Evolutionary conservation across 2,329 filamentous ascomycete species (phyloP), one percentile per base, ranked within the genome.

Genomic region (Botryotinia globosa): DNA sequence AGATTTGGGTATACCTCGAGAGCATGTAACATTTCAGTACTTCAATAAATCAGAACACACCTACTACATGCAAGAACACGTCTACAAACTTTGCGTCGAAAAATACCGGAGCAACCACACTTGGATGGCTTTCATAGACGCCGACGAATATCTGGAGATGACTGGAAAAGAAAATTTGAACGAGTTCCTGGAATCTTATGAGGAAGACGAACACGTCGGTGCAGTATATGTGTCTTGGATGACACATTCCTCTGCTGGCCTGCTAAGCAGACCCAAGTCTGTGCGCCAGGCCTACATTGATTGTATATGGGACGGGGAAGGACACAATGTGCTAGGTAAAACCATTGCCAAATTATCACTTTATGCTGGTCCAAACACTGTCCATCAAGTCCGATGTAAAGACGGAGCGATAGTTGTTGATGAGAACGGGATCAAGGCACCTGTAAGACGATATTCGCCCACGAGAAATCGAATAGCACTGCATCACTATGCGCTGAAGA

Each of bases 401-500:
- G 66, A 76, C 2, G 78, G 73, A 8, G 70, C 73, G 3, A 65
- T 72, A 58, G 77, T 74, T 16, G 77, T 81, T 8, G 77, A 79
- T 58, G 80, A 81, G 69, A 61, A 78, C 63, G 75, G 76, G 25
- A 77, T 79, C 61, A 25, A 56, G 45, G 61, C 77, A 16, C 74
- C 73, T 22, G 74, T 76, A 3, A 77, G 73, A 65, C 73, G 79
- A 39, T 67, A 69, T 34, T 77, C 78, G 37, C 78, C 80, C 37
- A 80, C 78, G 22, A 78, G 78, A 45, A 75, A 79, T 59, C 73
- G 78, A 39, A 76, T 82, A 64, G 76, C 76, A 3, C 63, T 82
- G 70, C 81, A 82, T 72, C 80, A 81, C 71, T 82, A 81, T 74
- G 79, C 79, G 7, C 70, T 79, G 59, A 81, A 81, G 74, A 81